Evolutionary conservation across 148 eudicot species (phyloP), one percentile per base, ranked within the genome.

Genomic region (Camellia japonica): DNA sequence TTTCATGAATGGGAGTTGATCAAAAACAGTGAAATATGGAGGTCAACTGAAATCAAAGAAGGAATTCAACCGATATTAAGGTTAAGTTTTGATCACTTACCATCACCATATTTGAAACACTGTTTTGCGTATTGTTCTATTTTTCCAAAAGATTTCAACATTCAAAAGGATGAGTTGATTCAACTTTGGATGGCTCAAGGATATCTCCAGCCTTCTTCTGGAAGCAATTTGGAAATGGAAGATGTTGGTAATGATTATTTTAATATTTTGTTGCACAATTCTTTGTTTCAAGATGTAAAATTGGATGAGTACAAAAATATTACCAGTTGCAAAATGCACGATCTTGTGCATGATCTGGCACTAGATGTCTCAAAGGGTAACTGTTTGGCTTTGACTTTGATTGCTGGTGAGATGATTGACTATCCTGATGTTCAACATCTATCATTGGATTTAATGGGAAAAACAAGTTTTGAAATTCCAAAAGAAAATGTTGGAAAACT

Each of bases 311-410:
- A 16, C 13, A 19, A 49, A 1, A 47, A 71, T 19, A 51, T 47
- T 15, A 49, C 2, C 5, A 6, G 51, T 69, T 69, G 73, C 73
- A 69, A 69, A 8, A 69, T 69, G 73, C 73, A 41, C 49, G 74
- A 47, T 71, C 23, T 44, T 71, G 74, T 49, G 38, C 49, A 46
- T 20, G 54, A 16, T 71, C 74, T 60, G 0, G 64, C 64, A 60
- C 0, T 0, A 14, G 13, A 56, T 56, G 15, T 56, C 60, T 56
- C 60, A 56, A 3, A 56, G 15, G 60, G 60, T 20, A 12, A 9
- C 3, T 20, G 43, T 8, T 23, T 64, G 41, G 3, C 75, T 54
- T 8, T 52, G 43, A 30, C 12, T 30, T 30, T 1, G 38, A 30
- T 30, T 13, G 60, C 44, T 10, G 10, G 8, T 47, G 3, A 44